Percentiles rank a stretch among this genome's conserved stretches.
These are phyloP conservation scores for Apiospora malaysiana DNA, from an alignment of 2,329 filamentous ascomycete species.

Conservation along the genomic window DNA sequence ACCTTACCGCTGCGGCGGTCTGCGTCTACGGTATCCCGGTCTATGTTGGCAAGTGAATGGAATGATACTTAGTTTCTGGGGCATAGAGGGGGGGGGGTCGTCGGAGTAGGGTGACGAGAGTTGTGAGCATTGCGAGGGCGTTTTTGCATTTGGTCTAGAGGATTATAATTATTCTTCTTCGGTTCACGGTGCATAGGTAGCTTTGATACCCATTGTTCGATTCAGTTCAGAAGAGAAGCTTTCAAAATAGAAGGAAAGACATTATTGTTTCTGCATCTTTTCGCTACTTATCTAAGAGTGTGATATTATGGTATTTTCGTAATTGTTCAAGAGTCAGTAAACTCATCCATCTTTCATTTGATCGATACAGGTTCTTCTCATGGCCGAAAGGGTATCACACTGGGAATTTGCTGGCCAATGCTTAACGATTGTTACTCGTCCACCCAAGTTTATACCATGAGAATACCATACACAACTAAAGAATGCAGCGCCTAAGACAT, in stretches of 20 bases:
- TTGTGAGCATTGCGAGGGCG: slow-evolving; percentile 18
- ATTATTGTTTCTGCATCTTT: neutral
- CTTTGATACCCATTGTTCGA: slow-evolving; percentile 3
- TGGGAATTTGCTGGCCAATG: neutral
- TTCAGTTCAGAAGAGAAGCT: neutral
- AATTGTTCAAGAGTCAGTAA: neutral
- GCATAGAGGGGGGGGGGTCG: neutral
- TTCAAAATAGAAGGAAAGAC: neutral
- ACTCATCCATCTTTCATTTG: neutral
- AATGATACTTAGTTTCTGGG: neutral
- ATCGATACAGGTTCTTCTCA: neutral
- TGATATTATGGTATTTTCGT: neutral
- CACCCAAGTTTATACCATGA: neutral
- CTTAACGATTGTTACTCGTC: no score
- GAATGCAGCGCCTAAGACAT: neutral
- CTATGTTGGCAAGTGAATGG: slow-evolving; percentile 61
- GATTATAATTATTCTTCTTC: neutral
- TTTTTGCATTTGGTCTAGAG: neutral
- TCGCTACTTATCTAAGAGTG: neutral
- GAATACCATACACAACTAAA: neutral
- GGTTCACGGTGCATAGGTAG: neutral
- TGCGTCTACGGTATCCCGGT: slow-evolving; percentile 96
- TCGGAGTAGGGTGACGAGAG: neutral
- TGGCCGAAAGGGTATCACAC: neutral
- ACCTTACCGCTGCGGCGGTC: slow-evolving; percentile 91